Percentiles rank a stretch among this genome's conserved stretches.
Evolutionary conservation across 2,329 filamentous ascomycete genomes (phyloP).

Genomic region (Fusarium sp.): DNA sequence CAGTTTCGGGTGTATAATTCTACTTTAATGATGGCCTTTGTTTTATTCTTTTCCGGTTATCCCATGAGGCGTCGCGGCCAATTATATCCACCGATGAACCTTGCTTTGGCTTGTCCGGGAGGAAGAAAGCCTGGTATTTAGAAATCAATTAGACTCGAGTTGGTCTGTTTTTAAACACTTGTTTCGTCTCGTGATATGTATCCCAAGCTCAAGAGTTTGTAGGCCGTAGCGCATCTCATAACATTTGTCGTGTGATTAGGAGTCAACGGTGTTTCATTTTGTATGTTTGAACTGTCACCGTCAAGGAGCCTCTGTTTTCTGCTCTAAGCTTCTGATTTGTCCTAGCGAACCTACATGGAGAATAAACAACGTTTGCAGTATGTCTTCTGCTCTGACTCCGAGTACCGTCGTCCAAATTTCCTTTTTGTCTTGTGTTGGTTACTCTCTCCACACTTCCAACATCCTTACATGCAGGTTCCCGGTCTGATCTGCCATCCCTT

Average conservation of each 20-base stretch:
- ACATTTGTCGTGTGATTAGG: not conserved
- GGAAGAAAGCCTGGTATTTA: slow-evolving; percentile 39
- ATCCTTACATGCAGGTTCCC: slow-evolving; percentile 20
- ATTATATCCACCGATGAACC: slow-evolving; percentile 33
- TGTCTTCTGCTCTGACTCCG: not conserved
- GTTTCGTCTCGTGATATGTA: not conserved
- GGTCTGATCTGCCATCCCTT: slow-evolving; percentile 28
- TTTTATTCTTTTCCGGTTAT: slow-evolving; percentile 42
- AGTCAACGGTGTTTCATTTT: not conserved
- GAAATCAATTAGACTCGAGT: slow-evolving; percentile 34
- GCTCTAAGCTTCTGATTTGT: not conserved
- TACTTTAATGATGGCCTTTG: slow-evolving; percentile 40
- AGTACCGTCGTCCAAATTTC: not conserved
- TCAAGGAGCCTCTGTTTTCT: not conserved
- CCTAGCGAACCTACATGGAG: slow-evolving; percentile 14
- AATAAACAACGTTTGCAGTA: not conserved
- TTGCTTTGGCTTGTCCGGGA: slow-evolving; percentile 31
- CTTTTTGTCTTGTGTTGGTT: not conserved
- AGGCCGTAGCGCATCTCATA: accelerated
- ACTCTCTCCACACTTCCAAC: not conserved
- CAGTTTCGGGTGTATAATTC: slow-evolving; percentile 39
- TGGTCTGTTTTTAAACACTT: slow-evolving; percentile 20
- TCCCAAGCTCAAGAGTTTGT: not conserved
- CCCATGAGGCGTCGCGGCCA: slow-evolving; percentile 39
- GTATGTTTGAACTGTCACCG: not conserved